These are phyloP conservation scores for Dipteronia dyeriana DNA, from an alignment of 345 rosid genomes.

Conservation along the genomic window DNA sequence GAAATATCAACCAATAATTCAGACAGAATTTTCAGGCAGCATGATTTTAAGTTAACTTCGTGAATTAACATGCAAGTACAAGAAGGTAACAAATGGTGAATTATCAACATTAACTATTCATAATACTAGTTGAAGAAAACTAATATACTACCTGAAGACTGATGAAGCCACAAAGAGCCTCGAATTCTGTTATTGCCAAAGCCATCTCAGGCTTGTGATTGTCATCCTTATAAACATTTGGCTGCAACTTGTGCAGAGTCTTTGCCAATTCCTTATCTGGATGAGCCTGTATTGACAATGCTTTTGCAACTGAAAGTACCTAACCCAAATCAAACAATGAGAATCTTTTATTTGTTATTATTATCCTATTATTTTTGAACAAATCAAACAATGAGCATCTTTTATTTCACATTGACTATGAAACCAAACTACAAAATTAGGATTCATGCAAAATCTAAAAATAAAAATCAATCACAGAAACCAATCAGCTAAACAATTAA, in stretches of 20 bases:
- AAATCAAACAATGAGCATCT: background rate
- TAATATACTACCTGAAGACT: slow-evolving; percentile 55
- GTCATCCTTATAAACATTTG: slow-evolving; percentile 76
- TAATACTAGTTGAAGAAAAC: background rate
- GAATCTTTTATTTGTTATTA: background rate
- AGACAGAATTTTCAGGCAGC: too few relatives aligned
- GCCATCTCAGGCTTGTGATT: slow-evolving; percentile 99
- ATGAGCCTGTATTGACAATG: slow-evolving; percentile 95
- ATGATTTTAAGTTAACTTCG: too few relatives aligned
- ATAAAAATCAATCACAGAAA: background rate
- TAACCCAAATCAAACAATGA: slow-evolving; percentile 27
- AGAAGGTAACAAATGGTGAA: background rate
- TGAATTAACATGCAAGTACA: background rate
- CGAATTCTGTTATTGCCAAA: slow-evolving; percentile 86
- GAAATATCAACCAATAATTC: too few relatives aligned
- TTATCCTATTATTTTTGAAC: background rate
- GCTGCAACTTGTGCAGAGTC: slow-evolving; percentile 70
- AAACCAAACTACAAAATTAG: background rate
- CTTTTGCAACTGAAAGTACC: slow-evolving; percentile 93
- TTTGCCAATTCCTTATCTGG: slow-evolving; percentile 85
- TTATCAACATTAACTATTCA: background rate
- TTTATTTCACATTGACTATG: background rate
- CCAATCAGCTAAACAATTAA: background rate
- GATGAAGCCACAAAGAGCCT: slow-evolving; percentile 91
- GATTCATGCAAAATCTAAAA: background rate